Evolutionary conservation across 768 basidiomycete genomes (phyloP), one percentile per base, ranked within the genome.

Genomic region (Mycena kentingensis): DNA sequence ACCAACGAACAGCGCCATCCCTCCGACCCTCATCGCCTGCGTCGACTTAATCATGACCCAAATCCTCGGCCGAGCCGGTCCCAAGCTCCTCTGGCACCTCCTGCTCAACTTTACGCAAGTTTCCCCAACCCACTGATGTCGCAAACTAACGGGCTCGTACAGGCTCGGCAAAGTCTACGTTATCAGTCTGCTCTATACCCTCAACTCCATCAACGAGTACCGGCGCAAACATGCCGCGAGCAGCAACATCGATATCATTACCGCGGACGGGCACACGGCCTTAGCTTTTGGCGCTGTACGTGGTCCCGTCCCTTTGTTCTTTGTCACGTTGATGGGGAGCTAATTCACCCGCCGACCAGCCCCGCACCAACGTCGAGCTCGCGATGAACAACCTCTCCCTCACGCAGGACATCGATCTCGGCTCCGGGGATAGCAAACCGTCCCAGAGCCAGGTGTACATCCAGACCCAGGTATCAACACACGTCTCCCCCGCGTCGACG

Each of bases 201-300:
- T 53, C 37, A 53, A 53, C 21, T 53, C 45, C 46, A 53, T 53
- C 45, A 53, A 53, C 24, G 46, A 42, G 37, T 53, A 53, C 21
- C 52, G 52, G 16, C 11, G 25, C 5, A 4, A 48, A 12, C 11
- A 25, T 26, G 8, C 12, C 18, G 22, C 3, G 12, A 5, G 24
- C 10, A 38, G 26, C 34, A 6, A 48, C n/a, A n/a, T n/a, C 8
- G 32, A 37, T 2, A 21, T 48, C n/a, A 37, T 37, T 22, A 18
- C 47, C 4, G 15, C 35, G 1, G 15, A 19, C 36, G 45, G 31
- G 19, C 45, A 35, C 21, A n/a, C n/a, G n/a, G n/a, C n/a, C n/a
- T n/a, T n/a, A n/a, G n/a, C n/a, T n/a, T n/a, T n/a, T n/a, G n/a
- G n/a, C n/a, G n/a, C n/a, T n/a, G n/a, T n/a, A n/a, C n/a, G n/a